These are phyloP conservation scores for Zymoseptoria pseudotritici DNA, from an alignment of 2,329 filamentous ascomycete genomes.

Conservation along the genomic window DNA sequence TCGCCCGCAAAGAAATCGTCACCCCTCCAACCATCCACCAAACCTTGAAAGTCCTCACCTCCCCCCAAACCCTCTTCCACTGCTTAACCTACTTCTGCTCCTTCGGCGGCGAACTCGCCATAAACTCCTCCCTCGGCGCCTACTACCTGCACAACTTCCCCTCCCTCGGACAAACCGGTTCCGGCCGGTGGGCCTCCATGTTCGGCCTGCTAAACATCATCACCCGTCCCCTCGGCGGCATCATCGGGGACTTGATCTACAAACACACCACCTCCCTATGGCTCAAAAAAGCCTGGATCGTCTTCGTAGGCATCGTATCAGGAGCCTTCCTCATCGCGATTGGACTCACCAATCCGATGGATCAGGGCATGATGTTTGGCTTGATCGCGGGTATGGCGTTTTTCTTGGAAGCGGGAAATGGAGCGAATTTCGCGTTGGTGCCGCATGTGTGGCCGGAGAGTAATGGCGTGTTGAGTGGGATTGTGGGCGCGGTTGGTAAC, in stretches of 20 bases:
- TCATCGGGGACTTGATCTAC: constrained; percentile 52
- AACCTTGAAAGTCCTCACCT: constrained; percentile 53
- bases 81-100: constrained; percentile 51
- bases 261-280: constrained; percentile 45
- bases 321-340: constrained; percentile 55
- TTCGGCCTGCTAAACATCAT: constrained; percentile 67
- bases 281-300: constrained; percentile 57
- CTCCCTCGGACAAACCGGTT: constrained; percentile 22
- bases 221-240: constrained; percentile 48
- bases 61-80: constrained; percentile 48
- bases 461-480: constrained; percentile 70
- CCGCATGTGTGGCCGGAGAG: constrained; percentile 77
- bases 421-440: constrained; percentile 76
- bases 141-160: constrained; percentile 53
- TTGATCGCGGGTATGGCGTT: constrained; percentile 69
- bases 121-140: constrained; percentile 53
- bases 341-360: constrained; percentile 53
- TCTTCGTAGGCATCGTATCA: constrained; percentile 48
- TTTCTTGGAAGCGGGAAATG: constrained; percentile 78
- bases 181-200: constrained; percentile 59
- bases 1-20: constrained; percentile 53
- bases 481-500: constrained; percentile 73
- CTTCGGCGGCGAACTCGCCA: constrained; percentile 52
- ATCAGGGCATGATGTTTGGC: constrained; percentile 61
- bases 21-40: constrained; percentile 55